Conservation (phyloP, 371 early-diverging fungal genomes). For the Batrachochytrium dendrobatidis region DNA sequence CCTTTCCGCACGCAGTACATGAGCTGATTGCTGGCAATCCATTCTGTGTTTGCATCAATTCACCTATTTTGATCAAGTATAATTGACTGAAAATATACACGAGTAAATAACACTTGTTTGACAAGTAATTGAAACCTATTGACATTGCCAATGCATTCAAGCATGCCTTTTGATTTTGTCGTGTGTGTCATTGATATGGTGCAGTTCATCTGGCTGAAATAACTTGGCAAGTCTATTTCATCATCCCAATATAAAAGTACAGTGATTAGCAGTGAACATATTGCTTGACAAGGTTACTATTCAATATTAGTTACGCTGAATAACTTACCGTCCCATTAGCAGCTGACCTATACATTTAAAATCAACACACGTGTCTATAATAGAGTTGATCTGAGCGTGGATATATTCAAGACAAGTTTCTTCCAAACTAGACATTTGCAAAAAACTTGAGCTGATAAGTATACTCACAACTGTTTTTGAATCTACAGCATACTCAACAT, state of each 20-base stretch:
- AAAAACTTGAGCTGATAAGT: slow-evolving; percentile 39
- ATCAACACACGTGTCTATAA: slow-evolving; percentile 37
- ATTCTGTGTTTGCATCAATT: slow-evolving; percentile 6
- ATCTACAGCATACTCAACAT: too few relatives aligned
- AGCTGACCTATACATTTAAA: slow-evolving; percentile 27
- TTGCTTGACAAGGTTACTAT: background rate
- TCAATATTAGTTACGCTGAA: background rate
- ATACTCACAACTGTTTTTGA: slow-evolving; percentile 32
- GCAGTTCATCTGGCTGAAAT: slow-evolving; percentile 24
- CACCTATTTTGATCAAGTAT: slow-evolving; percentile 26
- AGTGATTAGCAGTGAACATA: background rate
- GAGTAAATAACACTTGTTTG: background rate
- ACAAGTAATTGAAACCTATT: background rate
- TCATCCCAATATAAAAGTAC: background rate
- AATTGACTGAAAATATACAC: slow-evolving; percentile 20
- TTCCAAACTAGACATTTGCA: slow-evolving; percentile 36
- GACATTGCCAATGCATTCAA: background rate
- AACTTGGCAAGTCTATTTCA: slow-evolving; percentile 21
- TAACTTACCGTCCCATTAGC: slow-evolving; percentile 22
- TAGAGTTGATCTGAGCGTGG: slow-evolving; percentile 31
- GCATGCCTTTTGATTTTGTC: slow-evolving; percentile 33
- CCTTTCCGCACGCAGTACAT: slow-evolving; percentile 10
- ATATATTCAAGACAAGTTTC: slow-evolving; percentile 29
- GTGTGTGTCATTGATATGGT: slow-evolving; percentile 24
- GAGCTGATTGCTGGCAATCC: background rate